Evolutionary conservation across 83 land plant species (phyloP).

Genomic region (Isoetes engelmannii): DNA sequence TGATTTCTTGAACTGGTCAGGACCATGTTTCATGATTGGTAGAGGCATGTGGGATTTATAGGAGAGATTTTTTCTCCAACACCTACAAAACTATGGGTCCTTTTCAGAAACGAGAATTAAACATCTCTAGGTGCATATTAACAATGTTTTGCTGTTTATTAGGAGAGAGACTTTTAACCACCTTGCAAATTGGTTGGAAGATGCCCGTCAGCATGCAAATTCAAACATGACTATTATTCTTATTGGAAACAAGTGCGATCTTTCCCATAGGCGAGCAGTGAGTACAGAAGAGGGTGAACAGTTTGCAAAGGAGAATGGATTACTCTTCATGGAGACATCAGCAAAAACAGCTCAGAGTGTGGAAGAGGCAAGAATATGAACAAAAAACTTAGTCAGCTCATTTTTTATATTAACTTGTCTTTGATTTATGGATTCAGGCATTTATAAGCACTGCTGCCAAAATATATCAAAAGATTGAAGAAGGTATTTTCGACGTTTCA

Average conservation of each 20-base stretch:
- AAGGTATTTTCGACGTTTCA: slow-evolving; percentile 8
- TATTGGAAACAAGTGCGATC: background rate
- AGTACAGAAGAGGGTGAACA: background rate
- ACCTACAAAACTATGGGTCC: background rate
- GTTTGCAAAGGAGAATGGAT: background rate
- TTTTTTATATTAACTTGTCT: too few relatives aligned
- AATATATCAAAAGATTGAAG: slow-evolving; percentile 10
- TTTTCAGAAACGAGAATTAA: background rate
- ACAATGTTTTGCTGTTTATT: background rate
- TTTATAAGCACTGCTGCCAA: slow-evolving; percentile 8
- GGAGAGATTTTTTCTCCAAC: background rate
- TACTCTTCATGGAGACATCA: background rate
- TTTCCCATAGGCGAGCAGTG: slow-evolving; percentile 4
- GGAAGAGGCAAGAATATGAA: background rate
- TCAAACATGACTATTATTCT: slow-evolving; percentile 1
- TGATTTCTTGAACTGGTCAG: too few relatives aligned
- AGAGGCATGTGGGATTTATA: background rate
- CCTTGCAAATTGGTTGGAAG: slow-evolving; percentile 4
- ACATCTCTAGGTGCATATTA: background rate
- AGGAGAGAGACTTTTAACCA: slow-evolving; percentile 1
- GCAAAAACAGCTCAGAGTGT: slow-evolving; percentile 6
- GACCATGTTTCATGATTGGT: too few relatives aligned
- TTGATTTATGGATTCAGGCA: background rate
- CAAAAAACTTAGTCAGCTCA: too few relatives aligned
- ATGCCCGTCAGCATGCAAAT: slow-evolving; percentile 6